These are phyloP conservation scores for Daldinia loculata DNA, from an alignment of 495 filamentous ascomycete genomes.

Conservation along the genomic window DNA sequence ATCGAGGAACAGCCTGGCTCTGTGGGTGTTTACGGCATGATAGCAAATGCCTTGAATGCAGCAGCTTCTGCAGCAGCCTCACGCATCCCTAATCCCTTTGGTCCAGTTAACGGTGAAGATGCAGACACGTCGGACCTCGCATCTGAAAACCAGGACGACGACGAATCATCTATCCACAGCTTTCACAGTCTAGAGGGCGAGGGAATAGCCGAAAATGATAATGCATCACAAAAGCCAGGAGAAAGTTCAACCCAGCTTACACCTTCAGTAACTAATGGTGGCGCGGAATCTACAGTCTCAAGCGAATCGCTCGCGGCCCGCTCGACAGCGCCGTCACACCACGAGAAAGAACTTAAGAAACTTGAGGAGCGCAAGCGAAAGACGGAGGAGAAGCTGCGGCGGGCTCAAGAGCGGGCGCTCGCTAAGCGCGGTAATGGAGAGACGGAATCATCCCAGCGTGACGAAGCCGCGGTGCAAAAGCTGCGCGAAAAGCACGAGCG, in stretches of 20 bases:
- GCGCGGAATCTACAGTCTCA: conserved; percentile 47
- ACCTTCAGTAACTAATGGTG: conserved; percentile 38
- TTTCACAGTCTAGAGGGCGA: conserved; percentile 51
- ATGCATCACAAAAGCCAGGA: conserved; percentile 31
- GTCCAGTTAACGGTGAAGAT: conserved; percentile 44
- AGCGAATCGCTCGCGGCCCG: conserved; percentile 42
- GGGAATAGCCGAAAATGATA: conserved; percentile 41
- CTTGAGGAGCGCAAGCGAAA: conserved; percentile 74
- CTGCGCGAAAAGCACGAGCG: conserved; percentile 66
- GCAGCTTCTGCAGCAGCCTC: conserved; percentile 55
- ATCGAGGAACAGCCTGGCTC: conserved; percentile 56
- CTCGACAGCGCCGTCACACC: conserved; percentile 49
- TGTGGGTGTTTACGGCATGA: conserved; percentile 61
- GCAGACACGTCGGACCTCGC: conserved; percentile 40
- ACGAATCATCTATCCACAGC: conserved; percentile 51
- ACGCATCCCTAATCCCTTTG: conserved; percentile 46
- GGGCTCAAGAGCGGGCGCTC: conserved; percentile 57
- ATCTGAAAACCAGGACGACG: conserved; percentile 30
- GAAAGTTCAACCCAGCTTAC: conserved; percentile 43
- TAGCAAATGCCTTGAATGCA: conserved; percentile 54
- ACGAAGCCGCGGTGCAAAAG: conserved; percentile 58
- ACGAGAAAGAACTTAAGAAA: conserved; percentile 79
- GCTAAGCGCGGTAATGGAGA: conserved; percentile 43
- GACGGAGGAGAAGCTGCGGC: conserved; percentile 72
- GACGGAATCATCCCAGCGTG: conserved; percentile 45